Evolutionary conservation across 495 filamentous ascomycete species (phyloP).

Genomic region (Extremus antarcticus): DNA sequence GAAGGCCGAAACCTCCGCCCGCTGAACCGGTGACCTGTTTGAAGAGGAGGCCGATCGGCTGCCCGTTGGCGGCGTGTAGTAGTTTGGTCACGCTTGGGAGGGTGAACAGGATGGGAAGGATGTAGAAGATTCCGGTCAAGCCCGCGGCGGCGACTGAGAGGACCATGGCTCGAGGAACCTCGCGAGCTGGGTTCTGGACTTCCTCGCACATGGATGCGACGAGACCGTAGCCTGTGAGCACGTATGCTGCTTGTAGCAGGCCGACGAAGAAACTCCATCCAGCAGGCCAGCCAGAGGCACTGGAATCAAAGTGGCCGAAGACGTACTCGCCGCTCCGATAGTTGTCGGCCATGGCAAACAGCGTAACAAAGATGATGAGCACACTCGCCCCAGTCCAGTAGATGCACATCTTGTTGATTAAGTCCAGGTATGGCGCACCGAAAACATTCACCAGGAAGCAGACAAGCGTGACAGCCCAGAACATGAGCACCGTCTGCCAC

Average conservation of each 20-base stretch:
- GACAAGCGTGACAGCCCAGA: slow-evolving; percentile 51
- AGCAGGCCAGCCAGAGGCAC: slow-evolving; percentile 16
- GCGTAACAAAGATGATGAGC: slow-evolving; percentile 47
- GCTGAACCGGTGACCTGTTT: slow-evolving; percentile 36
- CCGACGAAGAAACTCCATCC: slow-evolving; percentile 46
- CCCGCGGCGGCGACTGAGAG: slow-evolving; percentile 49
- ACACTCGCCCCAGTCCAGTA: slow-evolving; percentile 54
- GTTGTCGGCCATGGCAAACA: slow-evolving; percentile 47
- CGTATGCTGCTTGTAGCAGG: slow-evolving; percentile 44
- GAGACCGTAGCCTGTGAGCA: slow-evolving; percentile 50
- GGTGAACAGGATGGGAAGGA: slow-evolving; percentile 46
- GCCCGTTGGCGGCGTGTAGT: slow-evolving; percentile 18
- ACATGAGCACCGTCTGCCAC: slow-evolving; percentile 55
- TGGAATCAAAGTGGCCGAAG: slow-evolving; percentile 50
- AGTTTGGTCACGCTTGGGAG: slow-evolving; percentile 37
- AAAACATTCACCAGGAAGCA: slow-evolving; percentile 51
- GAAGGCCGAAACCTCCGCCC: slow-evolving; percentile 37
- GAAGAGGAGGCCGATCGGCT: slow-evolving; percentile 13
- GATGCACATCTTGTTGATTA: slow-evolving; percentile 59
- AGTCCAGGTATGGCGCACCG: slow-evolving; percentile 43
- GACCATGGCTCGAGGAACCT: slow-evolving; percentile 50
- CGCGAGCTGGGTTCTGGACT: slow-evolving; percentile 43
- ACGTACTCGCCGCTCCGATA: slow-evolving; percentile 45
- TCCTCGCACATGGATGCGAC: slow-evolving; percentile 41
- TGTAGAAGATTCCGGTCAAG: slow-evolving; percentile 48